Conservation (phyloP, 2,329 filamentous ascomycete species). For the Diaporthe velutina region DNA sequence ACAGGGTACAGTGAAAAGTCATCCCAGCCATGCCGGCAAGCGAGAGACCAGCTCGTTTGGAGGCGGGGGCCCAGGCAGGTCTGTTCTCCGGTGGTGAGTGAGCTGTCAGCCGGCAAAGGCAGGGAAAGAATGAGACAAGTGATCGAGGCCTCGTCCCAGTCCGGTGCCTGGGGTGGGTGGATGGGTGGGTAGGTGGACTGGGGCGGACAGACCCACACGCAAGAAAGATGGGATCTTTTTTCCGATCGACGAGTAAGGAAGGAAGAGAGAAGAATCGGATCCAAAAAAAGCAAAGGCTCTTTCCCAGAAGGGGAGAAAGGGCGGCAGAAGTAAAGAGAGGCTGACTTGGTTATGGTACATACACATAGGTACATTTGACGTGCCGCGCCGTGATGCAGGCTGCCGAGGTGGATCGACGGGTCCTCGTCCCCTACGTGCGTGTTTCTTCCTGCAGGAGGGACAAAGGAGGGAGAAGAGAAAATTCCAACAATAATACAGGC, state of each 20-base stretch:
- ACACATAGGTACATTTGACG: not conserved
- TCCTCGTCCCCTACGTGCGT: conserved; percentile 4
- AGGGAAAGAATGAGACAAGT: conserved; percentile 27
- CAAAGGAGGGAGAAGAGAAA: not conserved
- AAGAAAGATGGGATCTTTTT: not conserved
- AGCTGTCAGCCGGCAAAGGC: not conserved
- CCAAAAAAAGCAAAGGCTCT: not conserved
- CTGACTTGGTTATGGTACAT: not conserved
- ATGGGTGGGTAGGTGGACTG: not conserved
- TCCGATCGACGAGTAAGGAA: conserved; percentile 7
- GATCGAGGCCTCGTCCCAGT: conserved; percentile 21
- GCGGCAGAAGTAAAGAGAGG: not conserved
- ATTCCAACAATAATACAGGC: too few relatives aligned
- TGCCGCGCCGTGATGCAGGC: conserved; percentile 10
- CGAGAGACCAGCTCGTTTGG: not conserved
- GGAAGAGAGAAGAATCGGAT: not conserved
- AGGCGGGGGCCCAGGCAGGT: not conserved
- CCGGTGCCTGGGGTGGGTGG: not conserved
- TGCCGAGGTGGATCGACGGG: not conserved
- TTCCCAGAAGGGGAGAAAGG: not conserved
- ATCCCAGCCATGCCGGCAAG: not conserved
- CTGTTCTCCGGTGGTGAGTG: not conserved
- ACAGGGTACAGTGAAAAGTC: not conserved
- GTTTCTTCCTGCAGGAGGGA: not conserved
- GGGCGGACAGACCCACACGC: too few relatives aligned